Conservation (phyloP, 2,329 filamentous ascomycete genomes). For the Arthroderma sp. region DNA sequence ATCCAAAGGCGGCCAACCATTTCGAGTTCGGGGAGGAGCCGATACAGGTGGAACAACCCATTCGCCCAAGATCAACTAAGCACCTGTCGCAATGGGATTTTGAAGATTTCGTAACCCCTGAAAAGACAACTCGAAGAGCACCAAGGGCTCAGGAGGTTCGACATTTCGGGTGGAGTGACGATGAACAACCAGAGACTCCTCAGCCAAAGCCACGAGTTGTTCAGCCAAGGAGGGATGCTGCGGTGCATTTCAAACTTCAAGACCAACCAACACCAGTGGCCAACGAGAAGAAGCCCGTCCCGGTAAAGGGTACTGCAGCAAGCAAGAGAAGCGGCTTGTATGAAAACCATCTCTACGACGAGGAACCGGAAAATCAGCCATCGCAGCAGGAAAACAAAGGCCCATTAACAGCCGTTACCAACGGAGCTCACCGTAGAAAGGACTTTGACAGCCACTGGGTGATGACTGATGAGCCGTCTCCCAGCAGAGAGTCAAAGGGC, state of each 20-base stretch:
- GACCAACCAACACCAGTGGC: constrained; percentile 55
- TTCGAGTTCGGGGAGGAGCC: constrained; percentile 9
- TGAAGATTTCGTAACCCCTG: constrained; percentile 71
- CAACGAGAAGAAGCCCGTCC: constrained; percentile 25
- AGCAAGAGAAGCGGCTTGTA: constrained; percentile 63
- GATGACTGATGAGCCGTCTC: constrained; percentile 51
- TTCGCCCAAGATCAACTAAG: constrained; percentile 8
- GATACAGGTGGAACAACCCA: background rate
- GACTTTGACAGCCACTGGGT: constrained; percentile 67
- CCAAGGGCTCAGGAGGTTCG: constrained; percentile 55
- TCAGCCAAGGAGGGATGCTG: constrained; percentile 64
- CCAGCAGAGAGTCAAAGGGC: constrained; percentile 15
- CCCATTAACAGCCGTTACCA: constrained; percentile 55
- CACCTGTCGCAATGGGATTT: constrained; percentile 74
- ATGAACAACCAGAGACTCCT: constrained; percentile 35
- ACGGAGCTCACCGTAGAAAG: constrained; percentile 59
- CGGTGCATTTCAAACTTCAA: constrained; percentile 69
- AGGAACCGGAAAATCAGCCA: constrained; percentile 37
- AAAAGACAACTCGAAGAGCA: constrained; percentile 52
- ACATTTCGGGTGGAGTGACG: constrained; percentile 63
- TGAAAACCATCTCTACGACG: constrained; percentile 59
- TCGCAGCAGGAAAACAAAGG: constrained; percentile 17
- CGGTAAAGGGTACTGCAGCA: constrained; percentile 37
- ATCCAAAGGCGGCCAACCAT: constrained; percentile 61
- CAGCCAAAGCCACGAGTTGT: constrained; percentile 39